These are phyloP conservation scores for Castanea mollissima DNA, from an alignment of 306 rosid species.

Conservation along the genomic window DNA sequence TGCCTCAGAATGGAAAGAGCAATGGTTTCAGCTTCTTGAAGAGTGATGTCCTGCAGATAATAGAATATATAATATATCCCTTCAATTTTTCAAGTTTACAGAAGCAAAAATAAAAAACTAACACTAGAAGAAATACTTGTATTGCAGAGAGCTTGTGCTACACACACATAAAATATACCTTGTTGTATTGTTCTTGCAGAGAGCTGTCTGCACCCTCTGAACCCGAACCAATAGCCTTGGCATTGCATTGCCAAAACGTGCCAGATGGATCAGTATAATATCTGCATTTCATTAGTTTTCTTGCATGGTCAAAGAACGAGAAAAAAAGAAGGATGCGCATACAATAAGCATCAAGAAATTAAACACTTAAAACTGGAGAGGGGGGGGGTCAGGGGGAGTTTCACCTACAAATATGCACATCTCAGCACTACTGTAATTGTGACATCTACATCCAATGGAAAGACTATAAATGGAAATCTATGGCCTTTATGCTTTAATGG, in stretches of 20 bases:
- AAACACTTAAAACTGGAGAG: background rate
- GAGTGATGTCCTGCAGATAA: slow-evolving; percentile 77
- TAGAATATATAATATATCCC: background rate
- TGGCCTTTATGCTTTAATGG: background rate
- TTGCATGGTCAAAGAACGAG: slow-evolving; percentile 3
- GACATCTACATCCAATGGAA: background rate
- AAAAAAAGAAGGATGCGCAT: background rate
- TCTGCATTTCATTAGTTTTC: slow-evolving; percentile 43
- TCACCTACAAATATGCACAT: background rate
- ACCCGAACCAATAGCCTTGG: slow-evolving; percentile 97
- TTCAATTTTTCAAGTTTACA: background rate
- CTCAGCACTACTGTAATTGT: background rate
- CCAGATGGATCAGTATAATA: slow-evolving; percentile 98
- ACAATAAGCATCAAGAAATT: slow-evolving; percentile 6
- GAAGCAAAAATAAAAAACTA: background rate
- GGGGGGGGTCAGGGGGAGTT: no score
- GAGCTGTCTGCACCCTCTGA: slow-evolving; percentile 99
- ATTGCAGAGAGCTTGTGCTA: background rate
- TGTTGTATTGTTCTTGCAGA: slow-evolving; percentile 95
- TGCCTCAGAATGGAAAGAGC: slow-evolving; percentile 97
- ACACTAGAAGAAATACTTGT: background rate
- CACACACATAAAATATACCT: slow-evolving; percentile 44
- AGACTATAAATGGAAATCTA: background rate
- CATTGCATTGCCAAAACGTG: slow-evolving; percentile 99
- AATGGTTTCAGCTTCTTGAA: slow-evolving; percentile 91